Percentiles rank a stretch among this genome's conserved stretches.
phyloP scores from a whole-genome alignment of 1,284 basidiomycete genomes.

The Ganoderma sinense region DNA sequence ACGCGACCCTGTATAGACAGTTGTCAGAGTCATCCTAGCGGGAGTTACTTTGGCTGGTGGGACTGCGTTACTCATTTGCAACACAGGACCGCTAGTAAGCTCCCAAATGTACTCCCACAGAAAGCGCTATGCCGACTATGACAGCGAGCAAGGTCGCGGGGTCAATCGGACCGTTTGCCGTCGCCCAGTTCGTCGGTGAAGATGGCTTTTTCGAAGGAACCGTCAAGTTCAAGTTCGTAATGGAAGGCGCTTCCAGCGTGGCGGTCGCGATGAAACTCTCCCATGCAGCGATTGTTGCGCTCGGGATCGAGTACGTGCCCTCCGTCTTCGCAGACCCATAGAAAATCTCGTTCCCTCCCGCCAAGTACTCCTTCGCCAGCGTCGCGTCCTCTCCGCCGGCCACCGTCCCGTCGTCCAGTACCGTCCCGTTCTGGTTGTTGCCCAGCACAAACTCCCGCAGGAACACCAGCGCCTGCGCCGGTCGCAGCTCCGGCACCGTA shows the following conservation, averaged over 20 bases:
- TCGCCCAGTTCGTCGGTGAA: not conserved
- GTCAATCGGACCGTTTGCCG: not conserved
- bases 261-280: constrained; percentile 36
- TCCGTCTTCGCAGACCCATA: constrained; percentile 28
- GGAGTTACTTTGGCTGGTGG: too few species aligned
- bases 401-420: constrained; percentile 27
- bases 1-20: too few species aligned
- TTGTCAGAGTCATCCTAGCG: too few species aligned
- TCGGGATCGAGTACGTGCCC: constrained; percentile 23
- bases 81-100: not conserved
- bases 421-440: constrained; percentile 32
- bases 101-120: not conserved
- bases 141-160: not conserved
- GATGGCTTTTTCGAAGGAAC: not conserved
- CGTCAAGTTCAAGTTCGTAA: not conserved
- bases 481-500: constrained; percentile 38
- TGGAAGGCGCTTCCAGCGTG: not conserved
- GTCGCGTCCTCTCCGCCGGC: constrained; percentile 61
- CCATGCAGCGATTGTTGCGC: constrained; percentile 64
- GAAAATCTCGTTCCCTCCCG: constrained; percentile 39
- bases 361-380: constrained; percentile 49
- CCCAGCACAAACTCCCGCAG: constrained; percentile 42
- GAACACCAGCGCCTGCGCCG: constrained; percentile 37
- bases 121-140: not conserved
- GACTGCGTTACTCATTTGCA: too few species aligned